These are phyloP conservation scores for Melastoma candidum DNA, from an alignment of 441 rosid species.

Conservation along the genomic window DNA sequence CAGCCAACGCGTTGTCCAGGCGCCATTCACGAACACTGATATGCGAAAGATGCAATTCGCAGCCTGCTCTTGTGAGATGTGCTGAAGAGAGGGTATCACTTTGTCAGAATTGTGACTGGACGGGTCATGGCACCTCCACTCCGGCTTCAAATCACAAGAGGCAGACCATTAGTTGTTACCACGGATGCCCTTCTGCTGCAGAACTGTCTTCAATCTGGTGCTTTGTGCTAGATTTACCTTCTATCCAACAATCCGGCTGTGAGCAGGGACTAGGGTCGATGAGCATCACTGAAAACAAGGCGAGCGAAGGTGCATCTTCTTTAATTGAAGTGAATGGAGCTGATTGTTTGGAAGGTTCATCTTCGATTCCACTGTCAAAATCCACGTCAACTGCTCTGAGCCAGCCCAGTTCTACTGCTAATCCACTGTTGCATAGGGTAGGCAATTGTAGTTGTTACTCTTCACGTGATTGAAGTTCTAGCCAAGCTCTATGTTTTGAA, in stretches of 20 bases:
- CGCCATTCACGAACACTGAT: slow-evolving; percentile 82
- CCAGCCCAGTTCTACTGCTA: slow-evolving; percentile 32
- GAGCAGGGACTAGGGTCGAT: slow-evolving; percentile 78
- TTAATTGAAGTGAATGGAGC: slow-evolving; percentile 30
- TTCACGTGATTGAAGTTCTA: background rate
- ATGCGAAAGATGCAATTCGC: slow-evolving; percentile 83
- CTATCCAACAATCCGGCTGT: slow-evolving; percentile 51
- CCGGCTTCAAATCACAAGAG: slow-evolving; percentile 51
- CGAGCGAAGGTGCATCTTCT: slow-evolving; percentile 24
- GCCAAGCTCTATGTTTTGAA: too few species aligned
- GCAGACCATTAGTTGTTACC: slow-evolving; percentile 67
- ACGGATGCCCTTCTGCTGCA: slow-evolving; percentile 87
- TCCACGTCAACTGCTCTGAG: slow-evolving; percentile 28
- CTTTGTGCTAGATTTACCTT: slow-evolving; percentile 44
- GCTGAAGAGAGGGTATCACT: slow-evolving; percentile 65
- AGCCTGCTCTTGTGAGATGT: slow-evolving; percentile 79
- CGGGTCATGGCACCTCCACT: slow-evolving; percentile 48
- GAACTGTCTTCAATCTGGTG: slow-evolving; percentile 92
- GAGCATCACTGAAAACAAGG: slow-evolving; percentile 61
- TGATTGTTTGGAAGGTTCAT: slow-evolving; percentile 34
- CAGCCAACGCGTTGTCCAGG: slow-evolving; percentile 88
- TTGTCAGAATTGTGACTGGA: slow-evolving; percentile 98
- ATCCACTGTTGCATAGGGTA: slow-evolving; percentile 59
- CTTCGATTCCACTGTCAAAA: slow-evolving; percentile 38
- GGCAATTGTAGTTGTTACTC: background rate